Evolutionary conservation across 495 filamentous ascomycete species (phyloP), one percentile per base, ranked within the genome.

Genomic region (Trichocladium antarcticum): DNA sequence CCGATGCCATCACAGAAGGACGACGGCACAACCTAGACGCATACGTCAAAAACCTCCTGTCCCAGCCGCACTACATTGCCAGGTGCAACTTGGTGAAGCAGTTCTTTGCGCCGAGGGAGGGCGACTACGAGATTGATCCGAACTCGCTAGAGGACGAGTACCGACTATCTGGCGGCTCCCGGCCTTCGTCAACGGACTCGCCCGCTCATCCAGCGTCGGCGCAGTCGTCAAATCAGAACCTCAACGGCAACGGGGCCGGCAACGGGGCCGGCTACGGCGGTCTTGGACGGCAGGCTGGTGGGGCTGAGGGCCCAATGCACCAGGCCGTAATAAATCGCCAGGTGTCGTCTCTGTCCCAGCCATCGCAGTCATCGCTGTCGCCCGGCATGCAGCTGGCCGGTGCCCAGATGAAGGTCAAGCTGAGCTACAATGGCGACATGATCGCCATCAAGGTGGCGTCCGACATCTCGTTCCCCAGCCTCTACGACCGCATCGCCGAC

Each of bases 1-100:
- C 93, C 14, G 93, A 96, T 61, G 86, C 86, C 6, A 96, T 98
- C 57, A 94, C 89, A 32, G 88, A 95, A 54, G 92, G 88, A 27
- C 81, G 92, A 41, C 81, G 89, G 39, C 83, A 87, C 55, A 94
- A 89, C 62, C 72, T 98, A 11, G 89, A 98, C 60, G 83, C 89
- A 47, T 98, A 98, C 54, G 86, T 98, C 57, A 89, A 89, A 66
- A 88, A 89, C 53, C 77, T 98, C 7, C 70, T 98, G 3, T 74
- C 79, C 27, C 83, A 96, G 66, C 82, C 87, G 7, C 68, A 79
- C 5, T 84, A 96, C 58, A 96, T 98, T 45, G 76, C 87, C 5
- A 78, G 77, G 45, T 89, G 86, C 63, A 77, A 75, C 32, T 68
- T 97, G 15, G 88, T 97, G 14, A 88, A 84, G 57, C 77, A 87